Percentiles rank a stretch among this genome's conserved stretches.
Evolutionary conservation across 371 early-diverging fungal genomes (phyloP).

Genomic region (Apophysomyces trapeziformis): DNA sequence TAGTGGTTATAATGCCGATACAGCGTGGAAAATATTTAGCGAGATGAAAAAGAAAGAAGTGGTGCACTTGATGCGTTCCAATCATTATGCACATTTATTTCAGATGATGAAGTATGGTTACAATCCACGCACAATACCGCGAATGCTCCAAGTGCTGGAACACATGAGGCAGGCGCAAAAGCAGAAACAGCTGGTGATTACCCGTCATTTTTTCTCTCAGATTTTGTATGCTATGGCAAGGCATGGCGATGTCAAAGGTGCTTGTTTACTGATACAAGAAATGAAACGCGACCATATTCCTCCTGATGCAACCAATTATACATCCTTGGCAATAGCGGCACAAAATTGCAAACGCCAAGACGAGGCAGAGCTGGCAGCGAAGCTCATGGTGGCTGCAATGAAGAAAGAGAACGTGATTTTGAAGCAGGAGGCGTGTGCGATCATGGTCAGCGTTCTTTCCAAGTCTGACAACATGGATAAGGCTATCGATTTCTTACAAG

Average conservation of each 20-base stretch:
- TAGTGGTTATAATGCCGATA: conserved; percentile 20
- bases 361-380: conserved; percentile 14
- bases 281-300: conserved; percentile 18
- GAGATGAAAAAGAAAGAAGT: conserved; percentile 34
- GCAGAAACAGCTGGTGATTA: conserved; percentile 9
- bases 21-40: conserved; percentile 44
- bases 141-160: conserved; percentile 33
- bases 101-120: conserved; percentile 38
- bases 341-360: conserved; percentile 15
- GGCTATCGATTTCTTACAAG: conserved; percentile 33
- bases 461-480: conserved; percentile 15
- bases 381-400: conserved; percentile 32
- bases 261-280: conserved; percentile 27
- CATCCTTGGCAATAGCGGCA: conserved; percentile 36
- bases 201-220: conserved; percentile 30
- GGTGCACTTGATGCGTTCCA: conserved; percentile 28
- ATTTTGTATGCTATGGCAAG: conserved; percentile 41
- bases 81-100: conserved; percentile 46
- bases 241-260: conserved; percentile 27
- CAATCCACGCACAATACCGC: conserved; percentile 10
- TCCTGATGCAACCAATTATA: conserved; percentile 30
- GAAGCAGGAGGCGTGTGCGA: conserved; percentile 28
- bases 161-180: conserved; percentile 28
- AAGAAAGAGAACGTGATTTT: conserved; percentile 19
- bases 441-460: conserved; percentile 34